A percentile compares a stretch with the other conserved stretches of the same genome.
These are phyloP conservation scores for Striga hermonthica DNA, from an alignment of 305 asterid species.

Conservation along the genomic window DNA sequence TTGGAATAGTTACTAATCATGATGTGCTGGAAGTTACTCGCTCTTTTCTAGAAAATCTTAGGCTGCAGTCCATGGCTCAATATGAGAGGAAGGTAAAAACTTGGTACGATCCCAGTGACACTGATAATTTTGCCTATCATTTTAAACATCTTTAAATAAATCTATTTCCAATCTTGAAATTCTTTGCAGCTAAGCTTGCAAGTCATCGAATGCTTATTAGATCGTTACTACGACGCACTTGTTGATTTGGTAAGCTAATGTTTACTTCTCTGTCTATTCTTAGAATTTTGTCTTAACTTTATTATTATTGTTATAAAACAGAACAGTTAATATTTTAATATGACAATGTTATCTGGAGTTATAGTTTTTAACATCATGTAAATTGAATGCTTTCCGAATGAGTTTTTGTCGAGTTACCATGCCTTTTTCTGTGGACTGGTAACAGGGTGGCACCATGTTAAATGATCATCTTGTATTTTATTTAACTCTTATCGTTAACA, in stretches of 20 bases:
- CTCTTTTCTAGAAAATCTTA: slow-evolving; percentile 56
- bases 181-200: slow-evolving; percentile 84
- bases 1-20: slow-evolving; percentile 50
- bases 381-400: background rate
- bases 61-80: slow-evolving; percentile 85
- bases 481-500: slow-evolving; percentile 14
- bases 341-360: too few species aligned
- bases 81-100: slow-evolving; percentile 77
- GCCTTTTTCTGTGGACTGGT: slow-evolving; percentile 19
- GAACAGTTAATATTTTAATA: too few species aligned
- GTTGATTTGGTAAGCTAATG: slow-evolving; percentile 55
- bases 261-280: slow-evolving; percentile 19
- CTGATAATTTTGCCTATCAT: slow-evolving; percentile 23
- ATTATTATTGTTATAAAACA: too few species aligned
- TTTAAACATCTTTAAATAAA: slow-evolving; percentile 27
- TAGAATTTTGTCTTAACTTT: slow-evolving; percentile 4
- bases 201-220: slow-evolving; percentile 82
- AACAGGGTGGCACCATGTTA: background rate
- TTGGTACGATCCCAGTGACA: slow-evolving; percentile 19
- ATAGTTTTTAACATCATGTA: too few species aligned
- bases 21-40: slow-evolving; percentile 73
- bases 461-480: slow-evolving; percentile 5
- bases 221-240: slow-evolving; percentile 55
- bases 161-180: slow-evolving; percentile 25
- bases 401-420: slow-evolving; percentile 18